Percentiles rank a stretch among this genome's conserved stretches.
phyloP scores from a whole-genome alignment of 345 rosid genomes.

The Gossypium longicalyx region DNA sequence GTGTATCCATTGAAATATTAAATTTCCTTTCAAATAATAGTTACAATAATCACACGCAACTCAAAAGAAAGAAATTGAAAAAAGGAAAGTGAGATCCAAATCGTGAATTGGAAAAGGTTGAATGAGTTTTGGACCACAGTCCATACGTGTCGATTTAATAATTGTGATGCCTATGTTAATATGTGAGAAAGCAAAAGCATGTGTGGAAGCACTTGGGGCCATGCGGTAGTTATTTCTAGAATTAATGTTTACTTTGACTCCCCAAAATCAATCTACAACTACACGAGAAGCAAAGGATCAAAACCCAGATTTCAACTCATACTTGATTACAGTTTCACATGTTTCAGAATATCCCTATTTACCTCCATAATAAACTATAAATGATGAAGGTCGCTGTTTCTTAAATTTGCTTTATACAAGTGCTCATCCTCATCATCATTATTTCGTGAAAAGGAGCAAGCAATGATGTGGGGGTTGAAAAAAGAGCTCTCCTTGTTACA shows the following conservation, averaged over 20 bases:
- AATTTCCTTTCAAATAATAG: not conserved
- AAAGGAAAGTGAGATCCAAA: not conserved
- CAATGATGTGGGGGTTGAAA: slow-evolving; percentile 8
- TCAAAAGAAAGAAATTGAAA: not conserved
- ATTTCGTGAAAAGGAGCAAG: not conserved
- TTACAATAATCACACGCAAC: not conserved
- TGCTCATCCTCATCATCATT: not conserved
- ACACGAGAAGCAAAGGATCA: too few relatives aligned
- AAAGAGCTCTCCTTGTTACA: not conserved
- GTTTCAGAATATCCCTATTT: too few relatives aligned
- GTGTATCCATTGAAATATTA: not conserved
- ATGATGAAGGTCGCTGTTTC: too few relatives aligned
- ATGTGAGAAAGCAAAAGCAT: not conserved
- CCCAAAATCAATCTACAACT: too few relatives aligned
- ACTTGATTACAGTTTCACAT: too few relatives aligned
- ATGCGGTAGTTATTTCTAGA: too few relatives aligned
- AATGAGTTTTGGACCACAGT: not conserved
- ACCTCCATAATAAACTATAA: too few relatives aligned
- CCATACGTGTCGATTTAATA: not conserved
- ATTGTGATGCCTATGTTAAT: not conserved
- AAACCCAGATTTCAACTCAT: too few relatives aligned
- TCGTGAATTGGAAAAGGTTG: not conserved
- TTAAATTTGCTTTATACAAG: not conserved
- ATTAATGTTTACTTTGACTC: too few relatives aligned
- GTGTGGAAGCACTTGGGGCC: too few relatives aligned